Evolutionary conservation across 805 yeast genomes (phyloP), one percentile per base, ranked within the genome.

Genomic region (Candida palmyrensis): DNA sequence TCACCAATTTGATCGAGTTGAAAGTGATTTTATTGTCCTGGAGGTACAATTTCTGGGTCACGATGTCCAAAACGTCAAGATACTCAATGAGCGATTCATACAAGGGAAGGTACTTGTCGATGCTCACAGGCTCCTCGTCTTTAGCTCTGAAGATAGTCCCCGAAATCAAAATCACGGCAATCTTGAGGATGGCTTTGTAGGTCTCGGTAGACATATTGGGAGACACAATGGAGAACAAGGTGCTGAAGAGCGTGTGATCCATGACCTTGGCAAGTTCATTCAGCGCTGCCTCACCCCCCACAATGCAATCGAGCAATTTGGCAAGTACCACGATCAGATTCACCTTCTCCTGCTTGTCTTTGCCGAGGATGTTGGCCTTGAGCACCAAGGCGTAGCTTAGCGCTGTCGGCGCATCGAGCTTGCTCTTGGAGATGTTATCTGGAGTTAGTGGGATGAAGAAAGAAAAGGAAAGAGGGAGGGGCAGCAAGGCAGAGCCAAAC

Each of bases 281-380:
- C 13, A 58, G 53, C 14, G 51, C 49, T 4, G 75, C 72, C 5
- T 71, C 65, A 15, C 59, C 54, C n/a, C 59, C 54, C 7, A 53
- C 43, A 8, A 62, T 45, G 33, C 62, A 61, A 27, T 74, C 79
- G 27, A 76, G 51, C 18, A 73, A 56, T 41, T 68, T 73, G 20
- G 79, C 73, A 19, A 79, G 52, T 3, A 76, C 75, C 2, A 71
- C 70, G 7, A 77, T 68, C 2, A 75, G 63, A 49, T 72, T 75
- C 30, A 71, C 66, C 40, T 67, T 65, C 37, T 74, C 80, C 30
- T 68, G 66, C 35, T 68, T 69, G 38, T 68, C 73, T 31, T 57
- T 57, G 10, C 73, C 72, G 36, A 68, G 44, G 20, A 74, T 67
- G 28, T 69, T 66, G 9, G 51, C 30, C 37, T 61, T 63, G 26